These are phyloP conservation scores for Mikania micrantha DNA, from an alignment of 129 eudicot species.

Conservation along the genomic window DNA sequence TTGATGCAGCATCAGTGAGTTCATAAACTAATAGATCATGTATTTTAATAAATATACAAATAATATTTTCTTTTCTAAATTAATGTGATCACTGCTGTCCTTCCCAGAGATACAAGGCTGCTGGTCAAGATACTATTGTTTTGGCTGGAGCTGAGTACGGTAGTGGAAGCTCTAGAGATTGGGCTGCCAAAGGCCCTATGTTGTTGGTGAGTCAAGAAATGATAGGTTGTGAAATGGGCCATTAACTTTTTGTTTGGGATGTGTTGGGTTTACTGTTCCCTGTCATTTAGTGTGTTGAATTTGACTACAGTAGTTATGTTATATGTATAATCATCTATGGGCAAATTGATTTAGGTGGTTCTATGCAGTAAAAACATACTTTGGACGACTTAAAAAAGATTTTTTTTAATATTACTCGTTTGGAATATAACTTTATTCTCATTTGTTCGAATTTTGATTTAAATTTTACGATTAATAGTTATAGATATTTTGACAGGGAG, in stretches of 20 bases:
- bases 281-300: background rate
- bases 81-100: background rate
- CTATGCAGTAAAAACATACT: background rate
- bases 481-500: slow-evolving; percentile 42
- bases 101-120: slow-evolving; percentile 73
- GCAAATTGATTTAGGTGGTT: background rate
- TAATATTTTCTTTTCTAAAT: background rate
- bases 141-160: slow-evolving; percentile 94
- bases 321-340: background rate
- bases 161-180: slow-evolving; percentile 93
- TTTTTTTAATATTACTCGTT: background rate
- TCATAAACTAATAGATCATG: background rate
- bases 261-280: background rate
- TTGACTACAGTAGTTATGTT: background rate
- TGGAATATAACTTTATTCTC: background rate
- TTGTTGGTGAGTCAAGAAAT: slow-evolving; percentile 46
- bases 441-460: background rate
- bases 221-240: background rate
- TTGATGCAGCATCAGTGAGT: slow-evolving; percentile 75
- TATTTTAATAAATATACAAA: background rate
- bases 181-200: slow-evolving; percentile 99
- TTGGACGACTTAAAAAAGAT: background rate
- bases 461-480: background rate
- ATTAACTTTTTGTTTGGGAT: background rate
- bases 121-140: slow-evolving; percentile 67